Evolutionary conservation across 768 basidiomycete species (phyloP), one percentile per base, ranked within the genome.

Genomic region (Termitomyces bulborhizus): DNA sequence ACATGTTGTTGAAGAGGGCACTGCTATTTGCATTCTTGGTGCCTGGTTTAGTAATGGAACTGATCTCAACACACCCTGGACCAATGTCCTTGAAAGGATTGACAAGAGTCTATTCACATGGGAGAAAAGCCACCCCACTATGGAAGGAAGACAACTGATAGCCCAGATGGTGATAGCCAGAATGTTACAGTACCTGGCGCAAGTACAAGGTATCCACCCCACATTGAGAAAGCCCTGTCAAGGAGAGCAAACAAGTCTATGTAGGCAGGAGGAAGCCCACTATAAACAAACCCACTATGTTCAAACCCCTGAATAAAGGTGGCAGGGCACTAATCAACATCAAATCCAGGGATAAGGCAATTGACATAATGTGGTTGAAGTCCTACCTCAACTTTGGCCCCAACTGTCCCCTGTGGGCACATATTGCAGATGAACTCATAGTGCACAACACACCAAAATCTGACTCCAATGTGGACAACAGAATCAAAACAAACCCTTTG

Each of bases 171-270:
- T 58, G 4, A 52, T 71, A 0, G 70, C 67, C 0, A 68, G 71
- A 0, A 63, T 63, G 42, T 72, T 73, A 0, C 73, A 75, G 51
- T 76, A 71, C 62, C 60, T 71, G 0, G 64, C 70, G 0, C 49
- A 62, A 48, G 72, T 71, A 0, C 73, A 76, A 58, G 71, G 69
- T 0, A 75, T 76, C n/a, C n/a, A n/a, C 72, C 73, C 73, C 3
- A 13, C 3, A 5, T 3, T 3, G 1, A 5, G 0, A 39, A 56
- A 18, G 16, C 0, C 57, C 69, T 0, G 62, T 62, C 16, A 59
- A n/a, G n/a, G 12, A 3, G 24, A 27, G 12, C 48, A 71, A 1
- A 32, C 49, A 21, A 64, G 13, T 46, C 29, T 16, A 46, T 46
- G 13, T 46, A 27, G 44, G 44, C 4, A 12, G 26, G 26, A 61